A percentile compares a stretch with the other conserved stretches of the same genome.
Conservation (phyloP, 768 basidiomycete species). For the Polyporus arcularius region DNA sequence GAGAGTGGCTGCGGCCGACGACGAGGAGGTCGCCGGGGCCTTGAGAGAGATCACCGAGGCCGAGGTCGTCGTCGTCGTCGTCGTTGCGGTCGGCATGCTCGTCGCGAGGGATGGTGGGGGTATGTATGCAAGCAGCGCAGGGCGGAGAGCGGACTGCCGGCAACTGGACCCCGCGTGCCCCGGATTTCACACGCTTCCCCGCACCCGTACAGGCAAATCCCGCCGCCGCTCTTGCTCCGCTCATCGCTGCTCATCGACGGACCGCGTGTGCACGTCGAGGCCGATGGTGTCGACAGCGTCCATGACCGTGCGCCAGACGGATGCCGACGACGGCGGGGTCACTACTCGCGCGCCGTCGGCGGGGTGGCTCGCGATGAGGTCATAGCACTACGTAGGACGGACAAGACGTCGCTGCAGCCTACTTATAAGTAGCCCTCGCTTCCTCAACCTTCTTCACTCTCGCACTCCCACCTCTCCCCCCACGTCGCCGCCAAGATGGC, state of each 20-base stretch:
- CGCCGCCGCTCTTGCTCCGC: background rate
- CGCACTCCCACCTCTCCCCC: background rate
- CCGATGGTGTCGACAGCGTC: too few species aligned
- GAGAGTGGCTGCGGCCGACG: constrained; percentile 49
- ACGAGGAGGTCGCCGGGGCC: constrained; percentile 7
- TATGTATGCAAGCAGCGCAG: background rate
- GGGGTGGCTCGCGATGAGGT: background rate
- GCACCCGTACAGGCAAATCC: background rate
- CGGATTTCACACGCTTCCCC: background rate
- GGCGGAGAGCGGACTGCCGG: background rate
- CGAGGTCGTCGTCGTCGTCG: constrained; percentile 4
- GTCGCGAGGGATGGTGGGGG: background rate
- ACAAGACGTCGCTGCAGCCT: too few species aligned
- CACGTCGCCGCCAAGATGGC: constrained; percentile 4
- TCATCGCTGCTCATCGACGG: too few species aligned
- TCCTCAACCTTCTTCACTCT: background rate
- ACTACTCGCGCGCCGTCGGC: too few species aligned
- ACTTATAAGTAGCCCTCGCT: background rate
- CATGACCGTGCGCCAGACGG: too few species aligned
- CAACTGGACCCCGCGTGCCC: background rate
- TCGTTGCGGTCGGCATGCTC: constrained; percentile 23
- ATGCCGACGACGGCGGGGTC: too few species aligned
- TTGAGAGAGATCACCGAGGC: constrained; percentile 17
- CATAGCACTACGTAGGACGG: background rate
- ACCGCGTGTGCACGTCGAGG: too few species aligned